Conservation (phyloP, 208 protist species). For the Trypanosoma scelopori region DNA sequence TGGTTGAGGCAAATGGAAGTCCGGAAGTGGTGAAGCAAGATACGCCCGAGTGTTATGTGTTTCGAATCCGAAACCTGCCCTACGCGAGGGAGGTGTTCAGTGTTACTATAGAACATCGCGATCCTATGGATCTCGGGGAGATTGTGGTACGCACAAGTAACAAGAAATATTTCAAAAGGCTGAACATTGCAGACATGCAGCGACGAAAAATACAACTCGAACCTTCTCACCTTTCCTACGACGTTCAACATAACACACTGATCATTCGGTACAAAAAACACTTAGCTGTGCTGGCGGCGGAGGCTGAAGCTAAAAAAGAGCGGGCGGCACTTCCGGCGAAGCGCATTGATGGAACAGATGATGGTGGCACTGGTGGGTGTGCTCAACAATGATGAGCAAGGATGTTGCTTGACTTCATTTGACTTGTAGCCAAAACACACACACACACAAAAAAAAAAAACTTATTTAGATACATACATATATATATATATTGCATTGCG, state of each 20-base stretch:
- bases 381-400: conserved; percentile 51
- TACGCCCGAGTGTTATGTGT: conserved; percentile 79
- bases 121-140: conserved; percentile 50
- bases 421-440: not conserved
- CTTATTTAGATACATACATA: no score
- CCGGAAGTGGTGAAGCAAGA: conserved; percentile 89
- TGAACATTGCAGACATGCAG: conserved; percentile 85
- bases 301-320: conserved; percentile 79
- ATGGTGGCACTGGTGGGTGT: conserved; percentile 37
- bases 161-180: conserved; percentile 95
- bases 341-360: conserved; percentile 47
- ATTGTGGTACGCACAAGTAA: conserved; percentile 95
- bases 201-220: conserved; percentile 66
- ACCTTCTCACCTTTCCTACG: conserved; percentile 57
- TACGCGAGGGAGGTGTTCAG: conserved; percentile 87
- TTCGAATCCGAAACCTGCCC: conserved; percentile 91
- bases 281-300: conserved; percentile 63
- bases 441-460: not conserved
- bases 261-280: conserved; percentile 93
- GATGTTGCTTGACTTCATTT: not conserved
- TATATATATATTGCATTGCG: no score
- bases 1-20: conserved; percentile 68
- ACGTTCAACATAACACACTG: conserved; percentile 92
- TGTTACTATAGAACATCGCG: conserved; percentile 72
- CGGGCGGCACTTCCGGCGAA: conserved; percentile 65